Evolutionary conservation across 495 filamentous ascomycete species (phyloP).

Genomic region (Penicillium maclennaniae): DNA sequence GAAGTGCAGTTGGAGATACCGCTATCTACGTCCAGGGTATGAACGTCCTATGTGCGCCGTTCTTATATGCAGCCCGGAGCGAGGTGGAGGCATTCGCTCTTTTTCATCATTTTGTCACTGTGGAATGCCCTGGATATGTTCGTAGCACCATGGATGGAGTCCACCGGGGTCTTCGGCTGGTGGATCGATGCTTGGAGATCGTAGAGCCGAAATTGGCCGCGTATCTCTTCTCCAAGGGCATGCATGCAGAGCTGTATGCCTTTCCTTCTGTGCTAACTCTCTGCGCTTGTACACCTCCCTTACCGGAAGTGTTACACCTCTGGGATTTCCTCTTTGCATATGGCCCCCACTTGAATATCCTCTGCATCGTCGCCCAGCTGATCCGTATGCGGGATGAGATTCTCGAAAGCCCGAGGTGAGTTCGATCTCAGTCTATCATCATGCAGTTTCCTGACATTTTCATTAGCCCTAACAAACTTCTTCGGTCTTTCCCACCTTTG

Average conservation of each 20-base stretch:
- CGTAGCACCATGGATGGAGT: constrained; percentile 96
- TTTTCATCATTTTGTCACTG: constrained; percentile 84
- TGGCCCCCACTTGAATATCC: constrained; percentile 86
- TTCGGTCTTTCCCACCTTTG: constrained; percentile 84
- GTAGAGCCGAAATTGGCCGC: constrained; percentile 84
- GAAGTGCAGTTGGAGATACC: constrained; percentile 45
- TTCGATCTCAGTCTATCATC: constrained; percentile 1
- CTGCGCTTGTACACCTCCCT: constrained; percentile 92
- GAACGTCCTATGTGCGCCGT: constrained; percentile 98
- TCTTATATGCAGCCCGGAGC: constrained; percentile 90
- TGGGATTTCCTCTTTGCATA: constrained; percentile 99
- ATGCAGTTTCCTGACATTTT: constrained; percentile 17
- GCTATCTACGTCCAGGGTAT: constrained; percentile 97
- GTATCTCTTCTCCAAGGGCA: constrained; percentile 76
- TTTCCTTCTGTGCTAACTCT: constrained; percentile 94
- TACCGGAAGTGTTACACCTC: constrained; percentile 89
- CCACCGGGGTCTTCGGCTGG: constrained; percentile 82
- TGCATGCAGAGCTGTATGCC: constrained; percentile 94
- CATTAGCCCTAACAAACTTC: constrained; percentile 79
- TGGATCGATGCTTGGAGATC: constrained; percentile 84
- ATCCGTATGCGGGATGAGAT: constrained; percentile 82
- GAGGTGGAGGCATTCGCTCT: constrained; percentile 92
- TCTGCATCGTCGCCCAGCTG: constrained; percentile 97
- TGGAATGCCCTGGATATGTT: constrained; percentile 90
- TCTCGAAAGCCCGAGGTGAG: constrained; percentile 75